phyloP scores from a whole-genome alignment of 768 basidiomycete genomes.

The Sporobolomyces roseus region DNA sequence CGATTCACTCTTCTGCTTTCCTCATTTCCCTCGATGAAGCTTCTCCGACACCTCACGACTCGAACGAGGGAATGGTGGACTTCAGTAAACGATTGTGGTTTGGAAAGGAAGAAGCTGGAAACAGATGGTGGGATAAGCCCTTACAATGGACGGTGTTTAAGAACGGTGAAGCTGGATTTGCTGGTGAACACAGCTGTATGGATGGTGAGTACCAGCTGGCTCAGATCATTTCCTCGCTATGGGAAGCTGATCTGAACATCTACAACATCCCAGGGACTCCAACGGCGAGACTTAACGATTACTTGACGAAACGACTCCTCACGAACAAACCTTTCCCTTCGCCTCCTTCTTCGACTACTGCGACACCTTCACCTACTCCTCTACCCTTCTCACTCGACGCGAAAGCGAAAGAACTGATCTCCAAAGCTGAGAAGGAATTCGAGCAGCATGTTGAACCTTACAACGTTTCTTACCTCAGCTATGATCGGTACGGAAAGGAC shows the following conservation, averaged over 20 bases:
- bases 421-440: conserved; percentile 63
- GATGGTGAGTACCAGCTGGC: conserved; percentile 65
- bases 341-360: conserved; percentile 32
- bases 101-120: conserved; percentile 65
- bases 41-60: conserved; percentile 55
- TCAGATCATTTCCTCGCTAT: conserved; percentile 59
- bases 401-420: conserved; percentile 56
- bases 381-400: conserved; percentile 67
- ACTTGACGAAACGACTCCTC: conserved; percentile 70
- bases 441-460: conserved; percentile 65
- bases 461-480: conserved; percentile 76
- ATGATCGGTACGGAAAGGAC: conserved; percentile 81
- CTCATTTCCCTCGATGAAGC: conserved; percentile 80
- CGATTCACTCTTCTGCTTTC: conserved; percentile 84
- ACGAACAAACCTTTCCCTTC: conserved; percentile 61
- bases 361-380: conserved; percentile 31
- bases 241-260: not conserved
- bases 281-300: conserved; percentile 90
- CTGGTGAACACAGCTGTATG: conserved; percentile 57
- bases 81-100: conserved; percentile 38
- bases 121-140: conserved; percentile 95
- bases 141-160: conserved; percentile 82
- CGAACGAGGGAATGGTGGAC: conserved; percentile 7
- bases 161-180: conserved; percentile 86
- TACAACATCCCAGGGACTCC: conserved; percentile 56